Evolutionary conservation across 305 asterid species (phyloP).

Genomic region (Withania somnifera): DNA sequence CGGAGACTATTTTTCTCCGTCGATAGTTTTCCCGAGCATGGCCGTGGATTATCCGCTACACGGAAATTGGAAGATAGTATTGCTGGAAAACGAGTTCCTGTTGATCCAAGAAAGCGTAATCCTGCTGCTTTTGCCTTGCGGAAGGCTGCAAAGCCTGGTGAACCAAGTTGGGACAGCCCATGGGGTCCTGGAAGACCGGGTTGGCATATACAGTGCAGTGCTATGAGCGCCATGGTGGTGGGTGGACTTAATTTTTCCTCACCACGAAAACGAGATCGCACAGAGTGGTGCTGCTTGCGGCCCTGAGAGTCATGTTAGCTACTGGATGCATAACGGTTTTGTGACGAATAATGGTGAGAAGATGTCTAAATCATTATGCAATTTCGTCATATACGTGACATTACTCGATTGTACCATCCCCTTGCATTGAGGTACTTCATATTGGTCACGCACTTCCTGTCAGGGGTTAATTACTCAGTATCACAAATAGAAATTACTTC

Average conservation of each 20-base stretch:
- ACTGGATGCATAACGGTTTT: slow-evolving; percentile 81
- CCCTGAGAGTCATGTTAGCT: slow-evolving; percentile 55
- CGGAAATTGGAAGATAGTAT: slow-evolving; percentile 61
- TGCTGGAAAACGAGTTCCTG: slow-evolving; percentile 54
- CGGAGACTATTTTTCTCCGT: slow-evolving; percentile 78
- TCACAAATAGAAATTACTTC: slow-evolving; percentile 59
- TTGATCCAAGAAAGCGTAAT: slow-evolving; percentile 58
- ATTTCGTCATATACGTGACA: slow-evolving; percentile 58
- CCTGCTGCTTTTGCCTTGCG: slow-evolving; percentile 80
- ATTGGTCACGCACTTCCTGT: slow-evolving; percentile 69
- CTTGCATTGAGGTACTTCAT: slow-evolving; percentile 74
- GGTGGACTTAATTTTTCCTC: slow-evolving; percentile 89
- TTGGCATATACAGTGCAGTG: slow-evolving; percentile 87
- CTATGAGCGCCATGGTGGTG: slow-evolving; percentile 95
- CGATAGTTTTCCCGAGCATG: slow-evolving; percentile 58
- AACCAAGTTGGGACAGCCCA: slow-evolving; percentile 73
- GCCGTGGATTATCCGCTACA: slow-evolving; percentile 36
- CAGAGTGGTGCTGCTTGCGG: slow-evolving; percentile 66
- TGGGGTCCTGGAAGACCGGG: slow-evolving; percentile 92
- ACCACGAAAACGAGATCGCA: slow-evolving; percentile 81
- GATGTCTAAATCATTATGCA: slow-evolving; percentile 2
- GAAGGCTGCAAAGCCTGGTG: slow-evolving; percentile 85
- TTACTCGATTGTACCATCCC: slow-evolving; percentile 50
- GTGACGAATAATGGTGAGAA: slow-evolving; percentile 43
- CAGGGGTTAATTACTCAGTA: slow-evolving; percentile 58